A percentile compares a stretch with the other conserved stretches of the same genome.
phyloP scores from a whole-genome alignment of 371 early-diverging fungal genomes.

The Circinella umbellata region DNA sequence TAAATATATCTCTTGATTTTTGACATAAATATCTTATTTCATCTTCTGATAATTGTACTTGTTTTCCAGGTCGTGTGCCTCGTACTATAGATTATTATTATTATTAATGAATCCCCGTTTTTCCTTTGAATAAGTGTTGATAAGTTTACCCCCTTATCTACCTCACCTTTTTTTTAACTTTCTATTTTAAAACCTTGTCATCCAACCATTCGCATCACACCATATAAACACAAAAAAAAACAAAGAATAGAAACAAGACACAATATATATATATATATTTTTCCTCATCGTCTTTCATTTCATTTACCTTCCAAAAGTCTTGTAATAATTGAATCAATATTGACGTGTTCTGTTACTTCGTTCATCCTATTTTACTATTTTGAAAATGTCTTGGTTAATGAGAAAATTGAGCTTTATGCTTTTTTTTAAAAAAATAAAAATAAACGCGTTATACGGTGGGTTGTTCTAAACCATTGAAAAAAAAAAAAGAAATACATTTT shows the following conservation, averaged over 20 bases:
- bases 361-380: slow-evolving; percentile 22
- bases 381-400: too few relatives aligned
- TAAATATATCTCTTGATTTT: slow-evolving; percentile 90
- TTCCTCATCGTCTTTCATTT: too few relatives aligned
- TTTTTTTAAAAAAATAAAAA: too few relatives aligned
- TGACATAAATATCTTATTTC: slow-evolving; percentile 86
- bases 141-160: too few relatives aligned
- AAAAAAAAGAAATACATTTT: too few relatives aligned
- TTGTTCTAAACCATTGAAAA: too few relatives aligned
- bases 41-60: slow-evolving; percentile 70
- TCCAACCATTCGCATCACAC: too few relatives aligned
- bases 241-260: not conserved
- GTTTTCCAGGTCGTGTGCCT: slow-evolving; percentile 86
- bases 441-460: too few relatives aligned
- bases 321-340: slow-evolving; percentile 89
- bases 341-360: slow-evolving; percentile 56
- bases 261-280: not conserved
- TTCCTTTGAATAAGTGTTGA: too few relatives aligned
- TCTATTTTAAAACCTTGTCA: not conserved
- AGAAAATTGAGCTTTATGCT: too few relatives aligned
- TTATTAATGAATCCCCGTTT: too few relatives aligned
- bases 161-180: not conserved
- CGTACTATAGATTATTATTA: slow-evolving; percentile 59
- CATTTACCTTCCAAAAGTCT: slow-evolving; percentile 87
- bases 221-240: too few relatives aligned